Conservation (phyloP, 257 asterid genomes). For the Fraxinus americana region DNA sequence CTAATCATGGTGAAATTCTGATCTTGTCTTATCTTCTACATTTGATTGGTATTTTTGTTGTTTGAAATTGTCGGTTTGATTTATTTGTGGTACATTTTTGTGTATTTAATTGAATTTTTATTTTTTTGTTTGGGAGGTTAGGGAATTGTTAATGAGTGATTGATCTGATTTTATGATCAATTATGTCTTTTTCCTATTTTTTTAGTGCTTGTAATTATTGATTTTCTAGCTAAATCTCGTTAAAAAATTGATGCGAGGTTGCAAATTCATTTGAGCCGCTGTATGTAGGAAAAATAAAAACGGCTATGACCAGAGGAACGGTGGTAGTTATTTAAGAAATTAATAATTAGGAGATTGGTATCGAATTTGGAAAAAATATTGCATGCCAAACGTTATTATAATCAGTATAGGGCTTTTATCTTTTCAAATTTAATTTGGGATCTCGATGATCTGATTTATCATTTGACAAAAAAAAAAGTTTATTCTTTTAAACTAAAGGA, state of each 20-base stretch:
- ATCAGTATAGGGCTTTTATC: background rate
- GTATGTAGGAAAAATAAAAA: background rate
- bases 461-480: background rate
- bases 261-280: background rate
- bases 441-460: background rate
- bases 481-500: background rate
- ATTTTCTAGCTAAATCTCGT: background rate
- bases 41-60: background rate
- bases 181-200: background rate
- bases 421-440: background rate
- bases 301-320: background rate
- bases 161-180: background rate
- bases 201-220: background rate
- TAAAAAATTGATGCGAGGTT: too few relatives aligned
- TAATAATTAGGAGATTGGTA: background rate
- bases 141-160: background rate
- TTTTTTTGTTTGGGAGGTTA: background rate
- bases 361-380: background rate
- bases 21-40: background rate
- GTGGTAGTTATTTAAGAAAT: background rate
- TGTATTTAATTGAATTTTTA: background rate
- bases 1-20: slow-evolving; percentile 41
- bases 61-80: slow-evolving; percentile 2
- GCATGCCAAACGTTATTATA: background rate
- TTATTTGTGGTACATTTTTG: background rate